These are phyloP conservation scores for Golubevia pallescens DNA, from an alignment of 1,284 basidiomycete species.

Conservation along the genomic window DNA sequence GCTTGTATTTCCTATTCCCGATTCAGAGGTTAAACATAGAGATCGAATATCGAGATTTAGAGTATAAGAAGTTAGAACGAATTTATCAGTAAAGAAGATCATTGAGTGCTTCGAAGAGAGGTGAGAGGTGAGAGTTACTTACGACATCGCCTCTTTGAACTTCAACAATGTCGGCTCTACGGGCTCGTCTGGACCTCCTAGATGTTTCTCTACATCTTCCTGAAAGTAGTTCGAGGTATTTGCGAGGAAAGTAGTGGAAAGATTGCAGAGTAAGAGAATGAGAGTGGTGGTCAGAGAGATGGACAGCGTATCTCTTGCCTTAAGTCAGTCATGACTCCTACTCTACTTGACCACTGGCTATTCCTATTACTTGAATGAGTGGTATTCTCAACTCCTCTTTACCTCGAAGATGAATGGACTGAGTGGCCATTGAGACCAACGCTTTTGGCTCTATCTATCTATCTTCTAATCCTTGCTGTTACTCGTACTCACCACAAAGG, in stretches of 20 bases:
- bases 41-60: slow-evolving; percentile 24
- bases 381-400: background rate
- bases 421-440: no score
- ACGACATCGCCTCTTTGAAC: slow-evolving; percentile 94
- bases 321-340: background rate
- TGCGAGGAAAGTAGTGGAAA: background rate
- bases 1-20: slow-evolving; percentile 85
- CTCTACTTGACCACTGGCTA: no score
- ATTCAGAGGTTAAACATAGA: slow-evolving; percentile 36
- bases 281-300: background rate
- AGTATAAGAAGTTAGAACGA: background rate
- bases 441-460: no score
- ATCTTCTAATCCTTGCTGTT: no score
- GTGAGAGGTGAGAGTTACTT: slow-evolving; percentile 30
- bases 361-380: no score
- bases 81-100: slow-evolving; percentile 27
- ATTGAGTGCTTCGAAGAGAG: slow-evolving; percentile 18
- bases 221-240: slow-evolving; percentile 47
- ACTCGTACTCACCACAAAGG: slow-evolving; percentile 61
- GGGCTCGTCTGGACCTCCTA: slow-evolving; percentile 80
- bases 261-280: background rate
- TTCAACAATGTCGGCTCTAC: slow-evolving; percentile 79
- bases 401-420: background rate
- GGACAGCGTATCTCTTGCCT: no score
- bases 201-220: slow-evolving; percentile 83